A percentile compares a stretch with the other conserved stretches of the same genome.
Evolutionary conservation across 2,329 filamentous ascomycete genomes (phyloP).

Genomic region (Beauveria asiatica): DNA sequence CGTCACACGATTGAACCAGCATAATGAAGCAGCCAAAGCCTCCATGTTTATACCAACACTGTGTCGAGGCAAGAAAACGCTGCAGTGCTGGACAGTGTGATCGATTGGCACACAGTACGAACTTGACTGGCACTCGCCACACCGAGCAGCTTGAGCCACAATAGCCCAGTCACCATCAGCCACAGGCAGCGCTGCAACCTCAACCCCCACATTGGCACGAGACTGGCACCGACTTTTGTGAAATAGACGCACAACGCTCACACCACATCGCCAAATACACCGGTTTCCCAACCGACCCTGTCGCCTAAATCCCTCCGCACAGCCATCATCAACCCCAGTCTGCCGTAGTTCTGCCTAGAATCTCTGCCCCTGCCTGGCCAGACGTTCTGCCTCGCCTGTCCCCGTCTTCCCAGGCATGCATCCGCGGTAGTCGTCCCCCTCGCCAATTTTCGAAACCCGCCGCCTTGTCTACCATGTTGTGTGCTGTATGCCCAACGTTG

Average conservation of each 20-base stretch:
- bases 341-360: slow-evolving; percentile 4
- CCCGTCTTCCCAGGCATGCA: slow-evolving; percentile 27
- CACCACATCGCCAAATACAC: slow-evolving; percentile 9
- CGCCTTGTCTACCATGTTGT: slow-evolving; percentile 29
- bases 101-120: background rate
- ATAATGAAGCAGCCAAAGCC: too few relatives aligned
- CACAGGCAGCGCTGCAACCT: background rate
- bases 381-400: slow-evolving; percentile 13
- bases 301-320: background rate
- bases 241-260: slow-evolving; percentile 28
- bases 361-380: slow-evolving; percentile 16
- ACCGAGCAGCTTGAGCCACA: background rate
- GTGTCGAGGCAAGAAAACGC: background rate
- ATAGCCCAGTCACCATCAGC: background rate
- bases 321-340: background rate
- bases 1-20: too few relatives aligned
- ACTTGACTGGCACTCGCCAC: slow-evolving; percentile 4
- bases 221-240: slow-evolving; percentile 33
- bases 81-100: background rate
- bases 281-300: background rate
- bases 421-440: slow-evolving; percentile 31
- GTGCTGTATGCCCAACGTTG: slow-evolving; percentile 33
- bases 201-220: slow-evolving; percentile 29
- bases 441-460: slow-evolving; percentile 15
- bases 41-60: background rate